Conservation (phyloP, 129 eudicot genomes). For the Centrapalus pauciflorus region DNA sequence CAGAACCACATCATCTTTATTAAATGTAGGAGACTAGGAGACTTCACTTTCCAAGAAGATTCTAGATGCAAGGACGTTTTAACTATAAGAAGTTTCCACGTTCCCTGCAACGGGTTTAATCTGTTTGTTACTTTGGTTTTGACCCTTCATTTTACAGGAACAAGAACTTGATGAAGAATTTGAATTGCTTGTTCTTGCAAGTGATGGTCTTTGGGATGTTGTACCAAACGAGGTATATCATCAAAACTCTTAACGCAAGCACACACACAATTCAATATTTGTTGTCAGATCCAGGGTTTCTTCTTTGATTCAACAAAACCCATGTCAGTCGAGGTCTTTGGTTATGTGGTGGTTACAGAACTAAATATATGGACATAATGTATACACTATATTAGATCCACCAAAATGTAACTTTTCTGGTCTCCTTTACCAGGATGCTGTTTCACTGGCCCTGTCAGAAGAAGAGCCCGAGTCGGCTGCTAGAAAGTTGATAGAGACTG, state of each 20-base stretch:
- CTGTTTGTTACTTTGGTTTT: not conserved
- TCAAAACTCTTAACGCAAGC: too few species aligned
- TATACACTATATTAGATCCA: too few species aligned
- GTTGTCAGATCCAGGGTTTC: not conserved
- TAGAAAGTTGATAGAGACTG: slow-evolving; percentile 72
- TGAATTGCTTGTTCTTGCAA: slow-evolving; percentile 80
- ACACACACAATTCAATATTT: not conserved
- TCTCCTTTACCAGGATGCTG: slow-evolving; percentile 57
- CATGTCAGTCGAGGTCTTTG: not conserved
- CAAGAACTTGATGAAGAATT: slow-evolving; percentile 63
- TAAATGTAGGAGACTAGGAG: too few species aligned
- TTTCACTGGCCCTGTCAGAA: slow-evolving; percentile 68
- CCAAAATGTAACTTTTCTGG: not conserved
- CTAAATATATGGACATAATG: not conserved
- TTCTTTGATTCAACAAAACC: not conserved
- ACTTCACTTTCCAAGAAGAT: not conserved
- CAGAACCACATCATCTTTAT: too few species aligned
- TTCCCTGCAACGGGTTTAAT: not conserved
- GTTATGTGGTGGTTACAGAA: not conserved
- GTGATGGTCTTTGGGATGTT: slow-evolving; percentile 93
- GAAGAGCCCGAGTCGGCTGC: slow-evolving; percentile 76
- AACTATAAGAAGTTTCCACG: not conserved
- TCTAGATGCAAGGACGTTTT: not conserved
- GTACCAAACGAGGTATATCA: slow-evolving; percentile 78
- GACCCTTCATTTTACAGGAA: slow-evolving; percentile 40